Evolutionary conservation across 139 green algal species (phyloP).

Genomic region (Haematococcus sp.): DNA sequence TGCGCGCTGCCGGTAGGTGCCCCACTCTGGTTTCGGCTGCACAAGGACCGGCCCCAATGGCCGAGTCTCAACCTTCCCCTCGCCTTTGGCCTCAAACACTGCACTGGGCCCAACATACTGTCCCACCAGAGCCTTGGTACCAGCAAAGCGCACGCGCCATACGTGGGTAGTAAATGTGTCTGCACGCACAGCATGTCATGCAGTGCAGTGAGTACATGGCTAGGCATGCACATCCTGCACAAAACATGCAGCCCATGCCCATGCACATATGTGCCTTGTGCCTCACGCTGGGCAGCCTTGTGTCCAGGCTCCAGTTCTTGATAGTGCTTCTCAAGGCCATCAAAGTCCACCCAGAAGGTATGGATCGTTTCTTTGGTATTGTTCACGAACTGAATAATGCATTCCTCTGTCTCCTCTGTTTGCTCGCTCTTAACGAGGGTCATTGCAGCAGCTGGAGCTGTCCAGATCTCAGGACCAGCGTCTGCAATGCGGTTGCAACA

Average conservation of each 20-base stretch:
- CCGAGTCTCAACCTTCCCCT: not conserved
- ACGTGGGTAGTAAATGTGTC: not conserved
- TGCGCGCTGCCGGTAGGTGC: constrained; percentile 27
- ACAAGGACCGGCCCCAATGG: not conserved
- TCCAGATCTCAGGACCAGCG: too few relatives aligned
- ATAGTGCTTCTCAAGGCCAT: constrained; percentile 25
- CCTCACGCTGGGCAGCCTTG: constrained; percentile 14
- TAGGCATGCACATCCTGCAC: too few relatives aligned
- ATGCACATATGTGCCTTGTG: too few relatives aligned
- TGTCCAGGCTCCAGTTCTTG: constrained; percentile 3
- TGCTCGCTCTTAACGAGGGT: constrained; percentile 1
- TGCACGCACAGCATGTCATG: not conserved
- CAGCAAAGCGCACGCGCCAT: not conserved
- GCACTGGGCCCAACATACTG: not conserved
- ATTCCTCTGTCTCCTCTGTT: too few relatives aligned
- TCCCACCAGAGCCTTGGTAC: not conserved
- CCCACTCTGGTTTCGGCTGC: constrained; percentile 13
- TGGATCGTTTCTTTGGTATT: not conserved
- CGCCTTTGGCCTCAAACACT: constrained; percentile 2
- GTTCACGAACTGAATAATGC: constrained; percentile 19
- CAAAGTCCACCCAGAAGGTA: constrained; percentile 42
- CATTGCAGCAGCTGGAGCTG: too few relatives aligned
- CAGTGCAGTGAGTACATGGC: too few relatives aligned
- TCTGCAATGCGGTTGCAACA: too few relatives aligned
- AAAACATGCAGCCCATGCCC: too few relatives aligned